Evolutionary conservation across 305 asterid species (phyloP), one percentile per base, ranked within the genome.

Genomic region (Solanum hybrid): DNA sequence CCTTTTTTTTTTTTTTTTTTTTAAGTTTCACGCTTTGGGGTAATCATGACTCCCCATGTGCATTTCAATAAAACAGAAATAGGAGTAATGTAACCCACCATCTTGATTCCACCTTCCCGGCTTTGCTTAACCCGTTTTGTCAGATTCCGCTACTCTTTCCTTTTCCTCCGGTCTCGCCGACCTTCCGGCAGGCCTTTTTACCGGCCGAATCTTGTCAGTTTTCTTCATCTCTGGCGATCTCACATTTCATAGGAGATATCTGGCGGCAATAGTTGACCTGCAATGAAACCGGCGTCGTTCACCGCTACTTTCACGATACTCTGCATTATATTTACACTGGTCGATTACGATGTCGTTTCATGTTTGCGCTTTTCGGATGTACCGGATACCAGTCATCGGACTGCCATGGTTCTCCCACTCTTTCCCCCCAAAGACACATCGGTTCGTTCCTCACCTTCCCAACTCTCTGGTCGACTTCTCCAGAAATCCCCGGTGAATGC

Each of bases 331-430:
- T 70, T 51, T 75, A 34, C 86, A 7, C 36, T 89, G 34, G 34
- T 29, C 79, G 29, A 51, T 57, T 29, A 39, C 91, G 86, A 37
- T 27, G 89, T 39, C 70, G 90, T 89, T 79, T 57, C 27, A 12
- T 89, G 90, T 78, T 29, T 45, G 39, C 29, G 77, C 51, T 88
- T 38, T 33, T 32, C 84, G 84, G 86, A 33, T 78, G 57, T 78
- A n/a, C 65, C 73, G 38, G 76, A 51, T 36, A 29, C 84, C 7
- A 15, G 68, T 79, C 38, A 82, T 33, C 90, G 34, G 27, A 82
- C 93, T 91, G 89, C 93, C 86, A 92, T 93, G 94, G 26, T 93
- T 72, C 91, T 93, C 65, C 94, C 94, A 20, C 93, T 93, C 33
- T 90, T 90, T 87, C 92, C 93, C 26, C 92, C 93, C 36, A 89